phyloP scores from a whole-genome alignment of 1,284 basidiomycete genomes.

The Abortiporus biennis region DNA sequence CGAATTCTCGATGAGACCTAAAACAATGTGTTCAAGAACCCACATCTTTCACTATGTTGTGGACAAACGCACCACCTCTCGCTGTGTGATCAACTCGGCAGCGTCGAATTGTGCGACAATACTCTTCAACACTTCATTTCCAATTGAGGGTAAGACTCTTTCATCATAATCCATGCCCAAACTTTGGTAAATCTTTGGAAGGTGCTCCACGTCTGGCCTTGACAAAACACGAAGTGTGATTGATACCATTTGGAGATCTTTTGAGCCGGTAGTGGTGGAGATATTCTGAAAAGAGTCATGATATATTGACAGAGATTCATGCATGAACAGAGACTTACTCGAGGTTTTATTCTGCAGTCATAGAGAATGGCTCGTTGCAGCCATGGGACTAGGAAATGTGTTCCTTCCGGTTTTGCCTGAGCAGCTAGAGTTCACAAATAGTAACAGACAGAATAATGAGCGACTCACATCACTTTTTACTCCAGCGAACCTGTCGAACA shows the following conservation, averaged over 20 bases:
- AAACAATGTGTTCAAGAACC: conserved; percentile 3
- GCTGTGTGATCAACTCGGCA: conserved; percentile 90
- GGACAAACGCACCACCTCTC: conserved; percentile 61
- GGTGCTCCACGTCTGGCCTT: conserved; percentile 83
- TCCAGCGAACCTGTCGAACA: conserved; percentile 97
- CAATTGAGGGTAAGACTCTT: conserved; percentile 88
- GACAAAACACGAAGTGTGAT: conserved; percentile 96
- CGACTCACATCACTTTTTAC: conserved; percentile 68
- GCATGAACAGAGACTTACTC: conserved; percentile 42
- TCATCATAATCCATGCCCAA: conserved; percentile 98
- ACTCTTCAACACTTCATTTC: conserved; percentile 96
- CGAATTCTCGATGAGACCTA: conserved; percentile 92
- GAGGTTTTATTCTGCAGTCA: conserved; percentile 96
- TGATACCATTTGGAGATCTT: conserved; percentile 97
- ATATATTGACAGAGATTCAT: not conserved
- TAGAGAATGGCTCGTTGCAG: conserved; percentile 94
- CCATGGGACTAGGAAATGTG: conserved; percentile 96
- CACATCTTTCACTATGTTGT: not conserved
- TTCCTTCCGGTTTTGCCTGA: conserved; percentile 89
- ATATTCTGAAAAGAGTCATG: conserved; percentile 66
- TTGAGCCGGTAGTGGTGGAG: conserved; percentile 93
- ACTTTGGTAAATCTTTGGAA: conserved; percentile 92
- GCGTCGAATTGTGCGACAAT: conserved; percentile 99
- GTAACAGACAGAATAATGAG: not conserved
- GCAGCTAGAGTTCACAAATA: not conserved